Base-by-base conservation (phyloP, 163 green algal genomes). In the Volvox carteri region DNA sequence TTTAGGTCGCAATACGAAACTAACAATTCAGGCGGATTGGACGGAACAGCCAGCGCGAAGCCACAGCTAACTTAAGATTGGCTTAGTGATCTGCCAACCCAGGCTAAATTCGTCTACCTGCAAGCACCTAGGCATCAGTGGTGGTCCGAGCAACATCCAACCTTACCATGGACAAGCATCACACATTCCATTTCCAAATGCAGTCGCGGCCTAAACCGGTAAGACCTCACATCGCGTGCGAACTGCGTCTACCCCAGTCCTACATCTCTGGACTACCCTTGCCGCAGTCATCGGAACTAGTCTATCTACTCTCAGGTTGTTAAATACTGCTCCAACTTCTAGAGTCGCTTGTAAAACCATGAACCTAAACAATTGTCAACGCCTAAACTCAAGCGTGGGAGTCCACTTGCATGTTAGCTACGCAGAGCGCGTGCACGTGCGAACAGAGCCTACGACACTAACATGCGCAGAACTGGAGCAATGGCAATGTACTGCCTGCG, bases 401-500 rank as follows among this genome's bases (percentile, higher is more conserved):
- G 30, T 67, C 56, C 25, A 75, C 33, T 75, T 75, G 65, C 65
- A 75, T 30, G 16, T 46, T 42, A 75, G 65, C 30, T 7, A 75
- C 28, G 56, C 56, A 23, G 30, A 23, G 56, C 56, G 56, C 33
- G 65, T 33, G 23, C 28, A 72, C 37, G 60, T 23, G 60, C 60
- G 60, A 72, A 30, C 37, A 39, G 54, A 73, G 62, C 65, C n/a
- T 48, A 19, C 30, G 65, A 35, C 70, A 78, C 70, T 35, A 78
- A 39, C 70, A 54, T 78, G 70, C 70, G 39, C 39, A 42, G 39
- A 56, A 54, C 35, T 78, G 70, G 70, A 37, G 70, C 70, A 54
- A 23, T 41, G 70, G 70, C 39, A 56, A 78, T 78, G 39, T 16
- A 78, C 70, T 54, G 70, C 70, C 70, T 78, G 70, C 70, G 70